Evolutionary conservation across 176 grass and related monocot genomes (phyloP), one percentile per base, ranked within the genome.

Genomic region (Eleusine indica): DNA sequence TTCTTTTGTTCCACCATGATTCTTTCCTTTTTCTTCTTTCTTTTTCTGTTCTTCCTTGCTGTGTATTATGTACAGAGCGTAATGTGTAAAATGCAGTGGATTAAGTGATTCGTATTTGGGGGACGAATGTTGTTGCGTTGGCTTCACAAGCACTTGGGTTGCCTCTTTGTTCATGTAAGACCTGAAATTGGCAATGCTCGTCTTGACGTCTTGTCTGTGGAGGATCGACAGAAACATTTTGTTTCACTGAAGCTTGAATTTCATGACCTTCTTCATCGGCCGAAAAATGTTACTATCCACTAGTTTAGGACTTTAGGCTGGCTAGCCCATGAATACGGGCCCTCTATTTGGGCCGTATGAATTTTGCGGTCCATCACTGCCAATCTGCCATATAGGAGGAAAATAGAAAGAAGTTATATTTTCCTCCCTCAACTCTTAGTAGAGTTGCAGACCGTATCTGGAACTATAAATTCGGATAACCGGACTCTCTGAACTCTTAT

Each of bases 1-100:
- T 0, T 57, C 88, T 7, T 77, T 71, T 21, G 11, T 66, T 25
- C 82, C 88, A 6, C 76, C 80, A 13, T 95, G 82, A 90, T n/a
- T 25, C 1, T 61, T 40, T 15, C 35, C 11, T 21, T 37, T 40
- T 35, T 35, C 44, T 47, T 47, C 9, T 47, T 10, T 47, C 5
- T 44, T 8, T 47, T 51, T 5, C 5, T 14, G 51, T 53, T 0
- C 44, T 13, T 28, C 8, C 3, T 14, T 25, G 15, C 42, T 6
- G 53, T 57, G 5, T 57, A 53, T 48, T 57, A 18, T 76, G 77
- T 76, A 81, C 12, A 88, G 75, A 79, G 18, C 18, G 54, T 21
- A 2, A 47, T 52, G 14, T 49, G 72, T 15, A 67, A 75, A 79
- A 46, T 64, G 32, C 35, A 48, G 32, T 28, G 43, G 35, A 8